phyloP scores from a whole-genome alignment of 257 asterid species.

The Dorcoceras hygrometricum region DNA sequence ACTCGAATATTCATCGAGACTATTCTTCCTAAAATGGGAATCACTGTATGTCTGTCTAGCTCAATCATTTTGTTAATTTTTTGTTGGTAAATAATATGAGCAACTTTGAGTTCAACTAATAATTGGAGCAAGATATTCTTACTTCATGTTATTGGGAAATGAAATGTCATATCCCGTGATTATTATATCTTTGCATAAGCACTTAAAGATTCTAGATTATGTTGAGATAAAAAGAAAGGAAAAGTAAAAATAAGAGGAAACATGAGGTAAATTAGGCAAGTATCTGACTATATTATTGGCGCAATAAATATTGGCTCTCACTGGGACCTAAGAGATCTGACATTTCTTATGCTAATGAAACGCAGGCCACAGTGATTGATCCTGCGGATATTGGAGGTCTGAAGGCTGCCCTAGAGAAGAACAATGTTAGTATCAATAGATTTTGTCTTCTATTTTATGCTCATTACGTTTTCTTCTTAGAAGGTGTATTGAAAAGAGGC shows the following conservation, averaged over 20 bases:
- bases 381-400: conserved; percentile 88
- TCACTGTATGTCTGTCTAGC: conserved; percentile 53
- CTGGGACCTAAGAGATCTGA: conserved; percentile 25
- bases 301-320: background rate
- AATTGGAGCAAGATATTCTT: conserved; percentile 2
- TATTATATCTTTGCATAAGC: background rate
- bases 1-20: conserved; percentile 84
- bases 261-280: background rate
- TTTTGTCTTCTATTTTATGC: conserved; percentile 10
- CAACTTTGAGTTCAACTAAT: conserved; percentile 1
- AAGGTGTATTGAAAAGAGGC: conserved; percentile 15
- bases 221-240: background rate
- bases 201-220: background rate
- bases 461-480: conserved; percentile 4
- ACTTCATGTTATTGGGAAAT: background rate
- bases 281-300: background rate
- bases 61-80: conserved; percentile 17
- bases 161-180: background rate
- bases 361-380: conserved; percentile 90
- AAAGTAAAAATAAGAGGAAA: background rate
- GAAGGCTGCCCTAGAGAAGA: conserved; percentile 63
- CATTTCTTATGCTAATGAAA: conserved; percentile 23
- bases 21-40: conserved; percentile 84
- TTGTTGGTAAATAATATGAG: conserved; percentile 4
- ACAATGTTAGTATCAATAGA: conserved; percentile 47